phyloP scores from a whole-genome alignment of 1,284 basidiomycete genomes.

The Microbotryum saponariae region DNA sequence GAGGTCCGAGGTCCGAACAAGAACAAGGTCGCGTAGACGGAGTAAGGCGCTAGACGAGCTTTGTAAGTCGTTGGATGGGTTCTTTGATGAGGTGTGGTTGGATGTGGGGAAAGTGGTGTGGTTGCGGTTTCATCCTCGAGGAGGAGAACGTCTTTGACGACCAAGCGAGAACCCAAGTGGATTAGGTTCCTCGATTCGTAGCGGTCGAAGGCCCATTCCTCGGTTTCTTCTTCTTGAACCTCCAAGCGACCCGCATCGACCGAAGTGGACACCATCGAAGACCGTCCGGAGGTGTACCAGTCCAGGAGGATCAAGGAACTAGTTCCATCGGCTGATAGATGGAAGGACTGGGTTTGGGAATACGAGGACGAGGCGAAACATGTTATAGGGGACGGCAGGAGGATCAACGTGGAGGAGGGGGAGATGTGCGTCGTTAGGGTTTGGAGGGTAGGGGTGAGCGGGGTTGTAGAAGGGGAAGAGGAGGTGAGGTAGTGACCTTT shows the following conservation, averaged over 20 bases:
- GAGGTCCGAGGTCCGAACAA: constrained; percentile 58
- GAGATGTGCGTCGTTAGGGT: constrained; percentile 53
- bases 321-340: constrained; percentile 50
- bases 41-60: constrained; percentile 62
- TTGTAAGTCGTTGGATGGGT: constrained; percentile 48
- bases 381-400: constrained; percentile 87
- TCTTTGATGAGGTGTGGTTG: constrained; percentile 36
- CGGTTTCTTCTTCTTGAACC: constrained; percentile 51
- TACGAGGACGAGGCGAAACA: constrained; percentile 79
- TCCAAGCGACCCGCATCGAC: not conserved
- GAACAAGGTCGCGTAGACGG: constrained; percentile 74
- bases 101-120: not conserved
- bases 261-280: constrained; percentile 6
- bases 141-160: constrained; percentile 68
- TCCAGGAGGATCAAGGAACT: constrained; percentile 57
- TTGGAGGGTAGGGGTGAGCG: constrained; percentile 47
- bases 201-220: constrained; percentile 78
- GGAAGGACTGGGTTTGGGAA: constrained; percentile 66
- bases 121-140: constrained; percentile 50
- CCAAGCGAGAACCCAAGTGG: constrained; percentile 53
- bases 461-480: constrained; percentile 33
- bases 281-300: constrained; percentile 78
- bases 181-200: constrained; percentile 85
- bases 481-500: constrained; percentile 41
- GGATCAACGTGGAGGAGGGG: constrained; percentile 54